These are phyloP conservation scores for Oldenlandia corymbosa DNA, from an alignment of 257 asterid species.

Conservation along the genomic window DNA sequence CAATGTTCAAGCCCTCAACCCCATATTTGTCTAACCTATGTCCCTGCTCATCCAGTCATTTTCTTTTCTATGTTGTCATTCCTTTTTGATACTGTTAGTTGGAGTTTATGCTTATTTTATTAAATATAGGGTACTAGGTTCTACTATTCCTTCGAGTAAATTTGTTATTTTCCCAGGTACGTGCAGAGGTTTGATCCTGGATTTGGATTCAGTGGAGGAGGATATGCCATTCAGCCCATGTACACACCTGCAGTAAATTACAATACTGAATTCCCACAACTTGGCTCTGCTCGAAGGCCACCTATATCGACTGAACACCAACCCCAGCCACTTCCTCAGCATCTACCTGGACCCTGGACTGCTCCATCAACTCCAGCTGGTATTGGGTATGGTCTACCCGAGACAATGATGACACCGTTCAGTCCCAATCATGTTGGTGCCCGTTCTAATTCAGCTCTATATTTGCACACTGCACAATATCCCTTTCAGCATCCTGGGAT, in stretches of 20 bases:
- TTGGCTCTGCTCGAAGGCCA: conserved; percentile 64
- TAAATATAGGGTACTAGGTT: not conserved
- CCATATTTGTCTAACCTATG: too few relatives aligned
- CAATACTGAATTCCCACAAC: conserved; percentile 95
- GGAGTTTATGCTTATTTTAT: not conserved
- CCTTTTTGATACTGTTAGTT: too few relatives aligned
- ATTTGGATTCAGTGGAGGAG: conserved; percentile 81
- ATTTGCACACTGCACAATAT: conserved; percentile 72
- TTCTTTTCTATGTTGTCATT: not conserved
- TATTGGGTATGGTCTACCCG: conserved; percentile 74
- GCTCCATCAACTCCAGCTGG: conserved; percentile 62
- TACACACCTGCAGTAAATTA: conserved; percentile 89
- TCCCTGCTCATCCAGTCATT: too few relatives aligned
- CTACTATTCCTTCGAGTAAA: not conserved
- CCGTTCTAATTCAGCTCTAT: conserved; percentile 53
- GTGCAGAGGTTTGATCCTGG: conserved; percentile 98
- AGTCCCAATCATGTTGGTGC: conserved; percentile 60
- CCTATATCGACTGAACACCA: conserved; percentile 72
- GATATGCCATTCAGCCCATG: conserved; percentile 88
- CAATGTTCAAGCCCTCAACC: too few relatives aligned
- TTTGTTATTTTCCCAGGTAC: conserved; percentile 40
- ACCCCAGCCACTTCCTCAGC: conserved; percentile 70
- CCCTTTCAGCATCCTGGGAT: conserved; percentile 81
- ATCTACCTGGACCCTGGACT: conserved; percentile 68
- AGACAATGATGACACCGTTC: conserved; percentile 65